Base-by-base conservation (phyloP, 2,329 filamentous ascomycete genomes). In the Botryosphaeria dothidea region DNA sequence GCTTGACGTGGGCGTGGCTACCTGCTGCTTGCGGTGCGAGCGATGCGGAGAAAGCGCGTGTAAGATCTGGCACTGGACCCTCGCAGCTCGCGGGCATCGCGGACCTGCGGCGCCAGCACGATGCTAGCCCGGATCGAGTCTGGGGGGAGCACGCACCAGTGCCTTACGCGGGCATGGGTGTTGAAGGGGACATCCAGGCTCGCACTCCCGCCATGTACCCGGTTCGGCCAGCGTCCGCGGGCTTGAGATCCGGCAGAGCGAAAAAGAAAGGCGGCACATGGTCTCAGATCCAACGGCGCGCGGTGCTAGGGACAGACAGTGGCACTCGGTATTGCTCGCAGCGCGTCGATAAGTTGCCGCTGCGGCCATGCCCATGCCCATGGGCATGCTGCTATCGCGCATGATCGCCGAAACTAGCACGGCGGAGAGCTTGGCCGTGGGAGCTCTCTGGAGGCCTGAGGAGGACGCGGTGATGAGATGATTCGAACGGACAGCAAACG, bases 51-150 rank as follows among this genome's bases (percentile, higher is more conserved):
- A 60, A 60, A 41, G 21, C n/a, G 15, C 27, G 46, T 51, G 38
- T 41, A 46, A 60, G 56, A 60, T 60, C 41, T 25, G 41, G 56
- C 36, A 6, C 13, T 41, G 52, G 38, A 52, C 49, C 49, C 49
- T 57, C 36, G 25, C 29, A n/a, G 23, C 9, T 17, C 3, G 31
- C 15, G 51, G 23, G 13, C 58, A 49, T 62, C 21, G 58, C 46
- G 58, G 58, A 62, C 58, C 58, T 62, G 58, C 58, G 58, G 58
- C 58, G 31, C 34, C 34, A 43, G 36, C n/a, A 15, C 23, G 52
- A 19, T 41, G 43, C 58, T 62, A 62, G 46, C 27, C 58, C 46
- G 21, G 25, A 62, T 51, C 34, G 19, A 49, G 58, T 27, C 23
- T 25, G 46, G 21, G n/a, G 31, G 58, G 31, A 49, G 58, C 57